Conservation (phyloP, 2,329 filamentous ascomycete species). For the Xenosphaeropsis pyriputrescens region DNA sequence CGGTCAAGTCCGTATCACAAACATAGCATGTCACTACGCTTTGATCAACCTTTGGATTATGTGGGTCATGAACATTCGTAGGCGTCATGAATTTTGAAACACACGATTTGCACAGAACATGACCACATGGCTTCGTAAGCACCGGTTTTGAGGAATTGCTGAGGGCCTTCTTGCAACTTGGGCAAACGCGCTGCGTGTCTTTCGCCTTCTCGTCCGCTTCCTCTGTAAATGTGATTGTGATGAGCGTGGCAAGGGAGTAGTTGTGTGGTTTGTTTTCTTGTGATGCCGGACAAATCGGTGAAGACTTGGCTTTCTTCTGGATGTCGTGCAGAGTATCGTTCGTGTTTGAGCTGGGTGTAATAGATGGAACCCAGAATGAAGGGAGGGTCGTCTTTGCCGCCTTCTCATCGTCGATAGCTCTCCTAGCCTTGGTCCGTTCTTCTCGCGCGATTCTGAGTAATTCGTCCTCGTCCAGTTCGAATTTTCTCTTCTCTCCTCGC, state of each 20-base stretch:
- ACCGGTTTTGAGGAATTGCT: conserved; percentile 73
- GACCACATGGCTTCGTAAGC: conserved; percentile 76
- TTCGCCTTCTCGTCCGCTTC: conserved; percentile 38
- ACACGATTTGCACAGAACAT: conserved; percentile 79
- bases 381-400: conserved; percentile 55
- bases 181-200: conserved; percentile 48
- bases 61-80: conserved; percentile 37
- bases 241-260: conserved; percentile 65
- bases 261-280: conserved; percentile 49
- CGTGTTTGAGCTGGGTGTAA: conserved; percentile 55
- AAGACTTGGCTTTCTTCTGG: conserved; percentile 46
- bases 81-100: conserved; percentile 69
- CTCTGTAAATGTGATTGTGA: conserved; percentile 63
- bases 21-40: conserved; percentile 63
- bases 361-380: conserved; percentile 85
- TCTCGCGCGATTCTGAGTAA: conserved; percentile 53
- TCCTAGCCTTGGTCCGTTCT: conserved; percentile 56
- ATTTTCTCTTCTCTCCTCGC: conserved; percentile 53
- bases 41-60: conserved; percentile 32
- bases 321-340: conserved; percentile 39
- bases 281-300: conserved; percentile 66
- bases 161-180: conserved; percentile 70
- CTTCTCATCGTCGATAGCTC: conserved; percentile 59
- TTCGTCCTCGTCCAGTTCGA: conserved; percentile 66
- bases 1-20: conserved; percentile 65